Evolutionary conservation across 768 basidiomycete species (phyloP), one percentile per base, ranked within the genome.

Genomic region (Rhizopogon salebrosus): DNA sequence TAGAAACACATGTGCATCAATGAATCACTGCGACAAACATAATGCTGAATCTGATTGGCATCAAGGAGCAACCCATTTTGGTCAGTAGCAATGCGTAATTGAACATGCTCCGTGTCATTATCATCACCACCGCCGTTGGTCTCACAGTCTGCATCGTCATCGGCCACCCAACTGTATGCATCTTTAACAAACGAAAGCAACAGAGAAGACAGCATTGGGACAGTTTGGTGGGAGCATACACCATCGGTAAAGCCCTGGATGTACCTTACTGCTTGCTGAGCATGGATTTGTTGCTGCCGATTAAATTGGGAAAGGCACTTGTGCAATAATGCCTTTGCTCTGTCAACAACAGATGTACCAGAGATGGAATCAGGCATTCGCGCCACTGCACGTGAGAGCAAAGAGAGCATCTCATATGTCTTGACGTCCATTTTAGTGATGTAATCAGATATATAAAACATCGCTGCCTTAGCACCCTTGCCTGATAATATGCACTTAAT

Each of bases 361-460:
- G 26, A 40, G 6, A 18, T 11, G 6, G 27, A 23, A 1, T 51
- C 35, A 7, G 52, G 36, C 2, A 54, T 9, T 1, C 20, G 36
- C 0, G 49, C 50, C 18, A 69, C 64, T 4, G 66, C 65, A 10
- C 52, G 31, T 1, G 64, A 71, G 8, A 69, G 29, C 0, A 67
- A 26, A 0, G 60, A 59, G 0, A 69, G 34, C 53, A 66, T 57
- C 18, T 72, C 49, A 52, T 65, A 56, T 3, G 61, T 66, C 5
- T 64, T 68, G 1, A 61, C 4, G 18, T 60, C 64, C 56, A 63
- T 60, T 41, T 70, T 72, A 10, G 69, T 72, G 14, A 72, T 71
- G 41, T 72, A 70, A 35, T 71, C 60, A 0, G 66, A 64, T 14
- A 72, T 69, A 48, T 70, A 72, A 48, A 67, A 70, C 62, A 71